Evolutionary conservation across 306 rosid genomes (phyloP).

Genomic region (Elaeagnus macrophylla): DNA sequence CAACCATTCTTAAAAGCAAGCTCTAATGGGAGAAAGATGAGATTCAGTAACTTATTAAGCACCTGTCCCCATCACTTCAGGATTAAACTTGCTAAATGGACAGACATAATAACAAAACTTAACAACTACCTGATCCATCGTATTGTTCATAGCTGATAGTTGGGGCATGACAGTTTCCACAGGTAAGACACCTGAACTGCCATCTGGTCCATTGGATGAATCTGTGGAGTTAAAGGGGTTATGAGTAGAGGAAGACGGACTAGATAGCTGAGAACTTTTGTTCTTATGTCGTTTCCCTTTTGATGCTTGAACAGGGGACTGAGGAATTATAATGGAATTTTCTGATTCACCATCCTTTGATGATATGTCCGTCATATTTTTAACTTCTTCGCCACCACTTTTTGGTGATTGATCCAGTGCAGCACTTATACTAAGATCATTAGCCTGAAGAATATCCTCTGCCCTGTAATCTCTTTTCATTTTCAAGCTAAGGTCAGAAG

Average conservation of each 20-base stretch:
- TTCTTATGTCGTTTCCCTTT: conserved; percentile 55
- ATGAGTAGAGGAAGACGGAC: conserved; percentile 33
- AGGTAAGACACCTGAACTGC: conserved; percentile 29
- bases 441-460: conserved; percentile 33
- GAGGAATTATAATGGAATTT: conserved; percentile 15
- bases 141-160: conserved; percentile 42
- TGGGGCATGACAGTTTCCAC: conserved; percentile 43
- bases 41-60: conserved; percentile 1
- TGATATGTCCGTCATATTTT: conserved; percentile 30
- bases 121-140: conserved; percentile 49
- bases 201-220: conserved; percentile 41
- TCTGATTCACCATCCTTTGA: conserved; percentile 32
- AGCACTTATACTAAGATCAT: conserved; percentile 20
- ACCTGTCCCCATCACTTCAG: not conserved
- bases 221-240: conserved; percentile 40
- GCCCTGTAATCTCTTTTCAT: conserved; percentile 42
- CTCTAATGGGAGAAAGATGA: not conserved
- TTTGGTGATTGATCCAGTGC: conserved; percentile 21
- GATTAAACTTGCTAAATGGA: conserved; percentile 1
- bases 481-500: conserved; percentile 54
- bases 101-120: not conserved
- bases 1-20: not conserved
- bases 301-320: conserved; percentile 32
- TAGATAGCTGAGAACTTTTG: conserved; percentile 40
- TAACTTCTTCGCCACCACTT: conserved; percentile 29